Evolutionary conservation across 2,329 filamentous ascomycete genomes (phyloP).

Genomic region (Arthrobotrys musiformis): DNA sequence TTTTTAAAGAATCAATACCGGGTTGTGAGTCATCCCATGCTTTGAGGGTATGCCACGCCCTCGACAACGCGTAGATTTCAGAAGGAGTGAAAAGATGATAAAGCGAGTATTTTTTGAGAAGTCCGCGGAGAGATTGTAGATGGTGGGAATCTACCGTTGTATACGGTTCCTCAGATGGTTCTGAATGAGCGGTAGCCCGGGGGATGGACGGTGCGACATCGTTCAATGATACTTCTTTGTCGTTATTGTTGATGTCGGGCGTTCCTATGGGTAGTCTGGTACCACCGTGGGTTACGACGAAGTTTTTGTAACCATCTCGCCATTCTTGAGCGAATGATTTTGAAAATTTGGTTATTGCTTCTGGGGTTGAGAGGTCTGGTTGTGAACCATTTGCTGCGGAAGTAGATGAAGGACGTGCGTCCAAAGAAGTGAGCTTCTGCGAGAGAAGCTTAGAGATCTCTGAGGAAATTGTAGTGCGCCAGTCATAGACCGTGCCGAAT

Average conservation of each 20-base stretch:
- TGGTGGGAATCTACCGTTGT: conserved; percentile 80
- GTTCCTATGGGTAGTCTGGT: background rate
- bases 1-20: conserved; percentile 67
- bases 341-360: conserved; percentile 72
- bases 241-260: conserved; percentile 66
- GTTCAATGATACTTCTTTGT: conserved; percentile 23
- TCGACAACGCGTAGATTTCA: conserved; percentile 73
- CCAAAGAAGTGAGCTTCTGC: conserved; percentile 65
- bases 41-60: conserved; percentile 76
- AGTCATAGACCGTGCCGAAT: conserved; percentile 84
- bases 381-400: conserved; percentile 63
- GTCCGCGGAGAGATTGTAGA: conserved; percentile 69
- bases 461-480: conserved; percentile 74
- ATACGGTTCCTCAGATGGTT: conserved; percentile 65
- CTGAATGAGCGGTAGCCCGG: background rate
- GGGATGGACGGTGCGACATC: conserved; percentile 58
- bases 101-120: conserved; percentile 71
- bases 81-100: conserved; percentile 71
- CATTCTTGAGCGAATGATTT: conserved; percentile 75
- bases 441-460: conserved; percentile 69
- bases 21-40: conserved; percentile 74
- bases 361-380: conserved; percentile 62
- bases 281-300: conserved; percentile 65
- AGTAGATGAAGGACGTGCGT: background rate
- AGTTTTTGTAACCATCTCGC: conserved; percentile 72